Evolutionary conservation across 257 asterid genomes (phyloP).

Genomic region (Dorcoceras hygrometricum): DNA sequence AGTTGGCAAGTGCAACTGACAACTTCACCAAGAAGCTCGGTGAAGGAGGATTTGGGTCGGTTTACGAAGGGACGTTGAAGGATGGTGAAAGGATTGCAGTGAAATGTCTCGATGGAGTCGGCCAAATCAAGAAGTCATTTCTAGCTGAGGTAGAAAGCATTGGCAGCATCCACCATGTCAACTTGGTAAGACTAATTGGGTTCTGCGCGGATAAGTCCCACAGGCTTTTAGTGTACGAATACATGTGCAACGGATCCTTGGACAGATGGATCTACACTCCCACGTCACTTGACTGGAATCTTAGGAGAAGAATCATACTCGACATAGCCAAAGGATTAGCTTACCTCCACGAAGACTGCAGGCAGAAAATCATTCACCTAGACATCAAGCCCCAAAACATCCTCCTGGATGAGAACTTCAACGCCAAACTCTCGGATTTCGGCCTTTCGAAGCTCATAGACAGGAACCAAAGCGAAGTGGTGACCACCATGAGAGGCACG

Average conservation of each 20-base stretch:
- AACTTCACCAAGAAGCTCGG: conserved; percentile 30
- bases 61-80: conserved; percentile 22
- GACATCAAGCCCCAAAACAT: conserved; percentile 37
- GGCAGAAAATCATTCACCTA: conserved; percentile 35
- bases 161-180: conserved; percentile 33
- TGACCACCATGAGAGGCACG: conserved; percentile 37
- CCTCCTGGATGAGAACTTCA: conserved; percentile 30
- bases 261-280: conserved; percentile 31
- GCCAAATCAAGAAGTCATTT: conserved; percentile 30
- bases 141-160: conserved; percentile 30
- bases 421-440: conserved; percentile 31
- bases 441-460: conserved; percentile 32
- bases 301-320: conserved; percentile 22
- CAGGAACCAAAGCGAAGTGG: conserved; percentile 29
- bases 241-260: conserved; percentile 30
- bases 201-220: conserved; percentile 32
- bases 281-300: conserved; percentile 17
- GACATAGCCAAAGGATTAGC: conserved; percentile 32
- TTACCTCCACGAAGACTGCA: conserved; percentile 41
- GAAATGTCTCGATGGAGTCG: conserved; percentile 29
- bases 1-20: conserved; percentile 19
- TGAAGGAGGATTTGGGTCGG: conserved; percentile 35
- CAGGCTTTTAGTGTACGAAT: conserved; percentile 29
- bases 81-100: conserved; percentile 31
- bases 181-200: conserved; percentile 30